These are phyloP conservation scores for Saccharomyces mikatae DNA, from an alignment of 805 yeast species.

Conservation along the genomic window DNA sequence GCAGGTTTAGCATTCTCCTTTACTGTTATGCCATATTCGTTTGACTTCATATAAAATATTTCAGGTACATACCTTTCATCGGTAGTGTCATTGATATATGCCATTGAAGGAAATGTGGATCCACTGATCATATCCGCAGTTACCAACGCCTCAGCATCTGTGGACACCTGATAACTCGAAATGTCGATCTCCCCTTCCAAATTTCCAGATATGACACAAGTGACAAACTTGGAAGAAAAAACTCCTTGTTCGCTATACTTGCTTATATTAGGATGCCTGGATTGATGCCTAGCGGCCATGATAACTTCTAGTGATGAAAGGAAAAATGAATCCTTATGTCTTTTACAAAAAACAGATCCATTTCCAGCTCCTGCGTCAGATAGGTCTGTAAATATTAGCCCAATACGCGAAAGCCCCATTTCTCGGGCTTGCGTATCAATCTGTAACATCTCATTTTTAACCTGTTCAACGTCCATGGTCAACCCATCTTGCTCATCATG, in stretches of 20 bases:
- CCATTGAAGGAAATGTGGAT: conserved; percentile 83
- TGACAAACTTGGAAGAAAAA: conserved; percentile 84
- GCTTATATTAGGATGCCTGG: conserved; percentile 50
- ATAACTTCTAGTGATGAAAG: conserved; percentile 78
- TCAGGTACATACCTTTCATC: conserved; percentile 86
- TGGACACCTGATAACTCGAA: conserved; percentile 80
- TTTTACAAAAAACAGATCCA: conserved; percentile 84
- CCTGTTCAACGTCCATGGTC: conserved; percentile 44
- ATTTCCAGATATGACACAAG: conserved; percentile 92
- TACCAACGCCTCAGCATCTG: conserved; percentile 79
- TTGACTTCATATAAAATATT: conserved; percentile 71
- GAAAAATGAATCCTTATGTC: conserved; percentile 88
- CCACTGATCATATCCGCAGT: conserved; percentile 80
- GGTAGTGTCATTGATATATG: conserved; percentile 70
- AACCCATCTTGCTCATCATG: conserved; percentile 79
- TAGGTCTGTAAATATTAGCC: conserved; percentile 83
- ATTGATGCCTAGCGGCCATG: conserved; percentile 77
- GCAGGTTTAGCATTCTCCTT: conserved; percentile 84
- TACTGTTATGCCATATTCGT: conserved; percentile 85
- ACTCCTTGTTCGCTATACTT: conserved; percentile 54
- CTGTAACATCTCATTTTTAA: conserved; percentile 33
- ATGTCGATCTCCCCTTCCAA: conserved; percentile 82
- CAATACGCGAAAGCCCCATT: conserved; percentile 66
- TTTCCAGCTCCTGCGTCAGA: conserved; percentile 79
- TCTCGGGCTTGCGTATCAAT: conserved; percentile 46